Evolutionary conservation across 495 filamentous ascomycete genomes (phyloP).

Genomic region (Thermochaetoides thermophila): DNA sequence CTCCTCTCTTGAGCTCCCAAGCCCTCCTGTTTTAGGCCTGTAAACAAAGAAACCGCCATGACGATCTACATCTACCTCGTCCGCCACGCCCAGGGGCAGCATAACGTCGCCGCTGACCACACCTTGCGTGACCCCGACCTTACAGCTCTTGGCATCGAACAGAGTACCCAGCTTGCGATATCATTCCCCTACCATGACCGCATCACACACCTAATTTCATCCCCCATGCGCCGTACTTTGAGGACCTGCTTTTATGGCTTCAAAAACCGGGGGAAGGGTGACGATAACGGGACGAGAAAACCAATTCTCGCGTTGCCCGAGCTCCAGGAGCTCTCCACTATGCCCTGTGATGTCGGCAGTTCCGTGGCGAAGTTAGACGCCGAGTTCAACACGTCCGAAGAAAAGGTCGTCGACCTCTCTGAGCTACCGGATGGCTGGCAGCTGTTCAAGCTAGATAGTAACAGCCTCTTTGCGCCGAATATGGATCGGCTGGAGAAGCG

Average conservation of each 20-base stretch:
- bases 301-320: constrained; percentile 60
- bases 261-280: constrained; percentile 20
- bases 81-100: constrained; percentile 49
- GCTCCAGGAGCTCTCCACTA: constrained; percentile 61
- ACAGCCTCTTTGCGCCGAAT: constrained; percentile 41
- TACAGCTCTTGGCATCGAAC: constrained; percentile 57
- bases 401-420: constrained; percentile 46
- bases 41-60: no score
- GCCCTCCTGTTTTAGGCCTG: no score
- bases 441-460: constrained; percentile 45
- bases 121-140: constrained; percentile 61
- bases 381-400: constrained; percentile 50
- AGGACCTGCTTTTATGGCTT: constrained; percentile 68
- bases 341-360: constrained; percentile 70
- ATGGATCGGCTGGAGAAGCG: constrained; percentile 44
- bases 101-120: constrained; percentile 74
- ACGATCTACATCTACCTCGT: constrained; percentile 37
- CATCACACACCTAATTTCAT: constrained; percentile 62
- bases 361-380: constrained; percentile 31
- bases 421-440: constrained; percentile 43
- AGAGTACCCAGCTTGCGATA: constrained; percentile 50
- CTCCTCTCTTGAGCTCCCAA: no score
- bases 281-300: constrained; percentile 8
- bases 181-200: constrained; percentile 49
- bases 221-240: constrained; percentile 71